Conservation (phyloP, 331 rosid species). For the Acacia concinna region DNA sequence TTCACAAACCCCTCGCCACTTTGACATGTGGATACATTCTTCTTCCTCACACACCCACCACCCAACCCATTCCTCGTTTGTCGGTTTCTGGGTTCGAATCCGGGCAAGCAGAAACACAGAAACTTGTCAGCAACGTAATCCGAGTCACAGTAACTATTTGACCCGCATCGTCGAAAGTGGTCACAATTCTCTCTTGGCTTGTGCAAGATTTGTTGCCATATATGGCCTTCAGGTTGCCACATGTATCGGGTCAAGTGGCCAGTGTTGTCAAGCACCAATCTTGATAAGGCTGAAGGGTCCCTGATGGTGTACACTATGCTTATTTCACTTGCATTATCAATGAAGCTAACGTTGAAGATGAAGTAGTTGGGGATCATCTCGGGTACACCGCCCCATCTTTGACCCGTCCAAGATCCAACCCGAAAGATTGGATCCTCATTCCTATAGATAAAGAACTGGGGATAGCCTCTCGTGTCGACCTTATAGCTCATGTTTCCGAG, state of each 20-base stretch:
- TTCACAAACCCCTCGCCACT: conserved; percentile 59
- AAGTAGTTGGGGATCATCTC: conserved; percentile 32
- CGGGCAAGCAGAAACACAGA: conserved; percentile 59
- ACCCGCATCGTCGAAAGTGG: conserved; percentile 40
- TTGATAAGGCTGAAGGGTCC: background rate
- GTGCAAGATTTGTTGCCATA: background rate
- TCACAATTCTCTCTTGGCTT: conserved; percentile 48
- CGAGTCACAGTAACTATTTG: conserved; percentile 50
- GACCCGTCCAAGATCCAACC: conserved; percentile 59
- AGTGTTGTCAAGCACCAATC: background rate
- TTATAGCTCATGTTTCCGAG: conserved; percentile 28
- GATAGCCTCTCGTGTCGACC: conserved; percentile 40
- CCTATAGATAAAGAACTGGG: conserved; percentile 42
- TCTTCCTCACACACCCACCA: conserved; percentile 52
- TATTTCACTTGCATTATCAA: background rate
- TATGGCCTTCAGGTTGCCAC: background rate
- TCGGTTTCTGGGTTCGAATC: conserved; percentile 51
- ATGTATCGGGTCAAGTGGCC: background rate
- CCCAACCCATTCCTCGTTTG: conserved; percentile 46
- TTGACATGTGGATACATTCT: conserved; percentile 28
- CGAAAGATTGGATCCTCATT: conserved; percentile 38
- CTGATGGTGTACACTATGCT: background rate
- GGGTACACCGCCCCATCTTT: conserved; percentile 64
- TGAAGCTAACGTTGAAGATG: conserved; percentile 34
- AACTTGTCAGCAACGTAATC: conserved; percentile 31